Base-by-base conservation (phyloP, 306 rosid species). In the Vicia faba region DNA sequence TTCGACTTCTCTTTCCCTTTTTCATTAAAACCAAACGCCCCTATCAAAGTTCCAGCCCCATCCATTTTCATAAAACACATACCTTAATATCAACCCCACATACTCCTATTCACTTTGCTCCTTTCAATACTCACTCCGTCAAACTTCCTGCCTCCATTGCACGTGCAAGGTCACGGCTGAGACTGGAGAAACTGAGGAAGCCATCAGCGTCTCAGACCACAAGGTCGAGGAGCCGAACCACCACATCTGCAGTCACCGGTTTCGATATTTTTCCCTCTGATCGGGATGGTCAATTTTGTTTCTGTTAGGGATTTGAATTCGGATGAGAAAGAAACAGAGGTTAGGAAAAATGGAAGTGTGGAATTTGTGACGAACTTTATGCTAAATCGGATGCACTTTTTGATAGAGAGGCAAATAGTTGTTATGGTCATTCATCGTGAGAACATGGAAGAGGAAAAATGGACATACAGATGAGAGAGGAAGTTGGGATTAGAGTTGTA, bases 121-220 rank as follows among this genome's bases (percentile, higher is more conserved):
- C 65, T 8, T 36, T 74, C 72, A 64, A 69, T 36, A 79, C 72
- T 58, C 82, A 69, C 15, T 4, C 67, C 13, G 10, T 57, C 18
- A 68, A 36, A 72, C 51, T 86, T 16, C 29, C 81, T 8, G 6
- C 54, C 40, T 45, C 63, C 43, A 23, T 63, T 15, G 73, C 71
- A 35, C 56, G 79, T 56, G 65, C 51, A 15, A 70, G 89, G 75
- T 23, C 87, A 33, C 68, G 85, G 75, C 96, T 91, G 16, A 75
- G 96, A 70, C 70, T 88, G 10, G 66, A 16, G 65, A 92, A 92
- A 79, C 71, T 73, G 48, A 84, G 93, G 84, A 89, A 75, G 85
- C 93, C 80, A 66, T 75, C 74, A 5, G 85, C 82, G 14, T 48
- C 84, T 19, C 95, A 85, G 79, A 80, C 69, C 15, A 75, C 69